Conservation (phyloP, 176 grass and related monocot genomes). For the Avena sativa region DNA sequence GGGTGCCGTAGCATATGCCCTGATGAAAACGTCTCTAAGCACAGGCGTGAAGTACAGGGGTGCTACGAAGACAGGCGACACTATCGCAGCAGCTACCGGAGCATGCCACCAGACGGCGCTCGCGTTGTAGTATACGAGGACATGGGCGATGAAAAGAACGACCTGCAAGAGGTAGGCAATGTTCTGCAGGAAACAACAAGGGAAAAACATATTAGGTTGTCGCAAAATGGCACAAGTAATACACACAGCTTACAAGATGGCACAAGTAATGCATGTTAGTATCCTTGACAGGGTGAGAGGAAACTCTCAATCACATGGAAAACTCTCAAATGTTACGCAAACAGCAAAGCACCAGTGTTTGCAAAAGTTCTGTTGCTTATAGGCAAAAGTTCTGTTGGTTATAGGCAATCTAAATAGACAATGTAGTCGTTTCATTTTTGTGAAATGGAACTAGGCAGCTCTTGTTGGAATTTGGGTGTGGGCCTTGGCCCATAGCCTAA, state of each 20-base stretch:
- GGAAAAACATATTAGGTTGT: background rate
- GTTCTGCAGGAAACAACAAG: slow-evolving; percentile 1
- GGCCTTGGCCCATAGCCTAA: no score
- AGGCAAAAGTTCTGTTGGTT: background rate
- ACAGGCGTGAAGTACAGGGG: background rate
- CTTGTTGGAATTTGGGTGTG: no score
- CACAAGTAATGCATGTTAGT: background rate
- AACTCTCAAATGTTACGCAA: background rate
- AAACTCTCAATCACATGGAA: background rate
- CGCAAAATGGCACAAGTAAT: background rate
- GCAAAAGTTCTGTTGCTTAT: background rate
- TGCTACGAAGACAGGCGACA: background rate
- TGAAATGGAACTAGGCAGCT: background rate
- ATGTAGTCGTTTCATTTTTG: background rate
- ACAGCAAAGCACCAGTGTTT: background rate
- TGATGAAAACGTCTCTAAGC: background rate
- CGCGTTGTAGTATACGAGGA: background rate
- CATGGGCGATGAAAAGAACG: background rate
- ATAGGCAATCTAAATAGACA: background rate
- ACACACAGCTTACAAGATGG: background rate
- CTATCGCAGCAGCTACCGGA: background rate
- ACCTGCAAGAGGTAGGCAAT: background rate
- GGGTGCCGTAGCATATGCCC: background rate
- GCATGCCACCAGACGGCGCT: background rate
- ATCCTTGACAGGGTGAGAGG: background rate